A percentile compares a stretch with the other conserved stretches of the same genome.
phyloP scores from a whole-genome alignment of 2,329 filamentous ascomycete species.

The Coniella lustricola region DNA sequence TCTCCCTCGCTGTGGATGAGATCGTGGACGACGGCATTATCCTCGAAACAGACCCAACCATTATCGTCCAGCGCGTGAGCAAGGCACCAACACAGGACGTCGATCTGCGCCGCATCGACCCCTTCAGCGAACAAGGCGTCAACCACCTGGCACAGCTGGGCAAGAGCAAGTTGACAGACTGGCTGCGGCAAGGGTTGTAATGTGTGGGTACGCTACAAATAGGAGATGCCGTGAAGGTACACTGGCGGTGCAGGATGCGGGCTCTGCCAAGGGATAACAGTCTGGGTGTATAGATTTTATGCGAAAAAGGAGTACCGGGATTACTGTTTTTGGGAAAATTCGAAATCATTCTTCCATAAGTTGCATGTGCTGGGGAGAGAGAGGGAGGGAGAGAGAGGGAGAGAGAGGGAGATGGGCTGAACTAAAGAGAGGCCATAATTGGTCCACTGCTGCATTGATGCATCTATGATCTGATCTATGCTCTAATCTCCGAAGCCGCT shows the following conservation, averaged over 20 bases:
- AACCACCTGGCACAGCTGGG: constrained; percentile 92
- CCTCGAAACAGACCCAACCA: constrained; percentile 91
- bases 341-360: background rate
- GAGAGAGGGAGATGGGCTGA: background rate
- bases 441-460: background rate
- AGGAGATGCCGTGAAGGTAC: background rate
- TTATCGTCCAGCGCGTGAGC: constrained; percentile 88
- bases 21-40: constrained; percentile 94
- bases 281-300: constrained; percentile 15
- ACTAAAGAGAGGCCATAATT: background rate
- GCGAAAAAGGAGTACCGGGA: constrained; percentile 17
- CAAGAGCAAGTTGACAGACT: constrained; percentile 83
- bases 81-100: constrained; percentile 86
- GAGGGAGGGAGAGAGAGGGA: background rate
- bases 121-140: constrained; percentile 83
- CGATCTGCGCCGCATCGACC: constrained; percentile 86
- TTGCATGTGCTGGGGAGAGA: no score
- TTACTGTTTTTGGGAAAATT: constrained; percentile 12
- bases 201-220: constrained; percentile 13
- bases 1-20: constrained; percentile 90
- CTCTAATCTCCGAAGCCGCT: constrained; percentile 54
- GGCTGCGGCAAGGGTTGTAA: constrained; percentile 77
- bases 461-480: constrained; percentile 28
- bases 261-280: background rate
- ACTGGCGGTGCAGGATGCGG: background rate